A percentile compares a stretch with the other conserved stretches of the same genome.
These are phyloP conservation scores for Miamiensis avidus DNA, from an alignment of 169 alveolate species.

Conservation along the genomic window DNA sequence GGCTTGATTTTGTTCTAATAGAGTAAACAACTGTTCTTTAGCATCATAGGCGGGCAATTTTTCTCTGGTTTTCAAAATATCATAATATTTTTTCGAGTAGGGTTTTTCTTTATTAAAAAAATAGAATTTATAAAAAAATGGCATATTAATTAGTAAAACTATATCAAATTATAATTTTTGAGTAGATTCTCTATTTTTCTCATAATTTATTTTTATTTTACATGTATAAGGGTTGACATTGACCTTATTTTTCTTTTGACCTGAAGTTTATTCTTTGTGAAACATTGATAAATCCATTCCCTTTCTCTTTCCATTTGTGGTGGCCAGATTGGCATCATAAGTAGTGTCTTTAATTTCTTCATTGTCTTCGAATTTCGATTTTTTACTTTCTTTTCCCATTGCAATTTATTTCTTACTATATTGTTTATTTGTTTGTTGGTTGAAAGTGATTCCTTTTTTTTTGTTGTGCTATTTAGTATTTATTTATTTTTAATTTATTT, in stretches of 20 bases:
- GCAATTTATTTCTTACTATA: no score
- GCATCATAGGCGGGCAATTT: constrained; percentile 84
- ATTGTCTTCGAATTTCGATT: no score
- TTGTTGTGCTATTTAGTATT: no score
- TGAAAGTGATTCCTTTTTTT: no score
- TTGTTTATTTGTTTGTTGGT: no score
- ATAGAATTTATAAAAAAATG: no score
- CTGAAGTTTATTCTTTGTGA: background rate
- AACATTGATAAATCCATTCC: background rate
- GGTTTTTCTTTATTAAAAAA: constrained; percentile 36
- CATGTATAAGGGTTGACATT: background rate
- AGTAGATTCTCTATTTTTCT: no score
- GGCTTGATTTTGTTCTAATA: constrained; percentile 67
- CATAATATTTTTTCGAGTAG: constrained; percentile 56
- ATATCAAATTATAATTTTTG: no score
- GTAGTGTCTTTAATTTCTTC: background rate
- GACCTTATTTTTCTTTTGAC: background rate
- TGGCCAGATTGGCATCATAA: background rate
- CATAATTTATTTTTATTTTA: no score
- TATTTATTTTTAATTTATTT: no score
- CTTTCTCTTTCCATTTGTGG: background rate
- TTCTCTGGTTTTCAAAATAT: constrained; percentile 66
- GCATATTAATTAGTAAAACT: no score
- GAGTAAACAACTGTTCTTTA: constrained; percentile 56
- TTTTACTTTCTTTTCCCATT: background rate